Base-by-base conservation (phyloP, 345 rosid species). In the Pseudoturritis turrita region DNA sequence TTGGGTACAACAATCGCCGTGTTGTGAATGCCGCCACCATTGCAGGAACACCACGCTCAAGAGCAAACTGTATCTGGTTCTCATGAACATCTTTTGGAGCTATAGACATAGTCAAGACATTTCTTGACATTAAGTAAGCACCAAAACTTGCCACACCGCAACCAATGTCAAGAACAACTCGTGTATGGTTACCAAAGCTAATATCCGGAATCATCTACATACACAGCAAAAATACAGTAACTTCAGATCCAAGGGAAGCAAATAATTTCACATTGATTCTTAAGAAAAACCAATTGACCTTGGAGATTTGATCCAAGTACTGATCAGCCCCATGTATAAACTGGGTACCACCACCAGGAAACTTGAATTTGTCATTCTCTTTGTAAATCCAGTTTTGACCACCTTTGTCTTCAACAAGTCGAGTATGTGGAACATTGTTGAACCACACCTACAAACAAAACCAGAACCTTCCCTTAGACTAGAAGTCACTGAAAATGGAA, bases 71-170 rank as follows among this genome's bases (percentile, higher is more conserved):
- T 74, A 95, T 95, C 80, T 95, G 99, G 68, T 95, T 95, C 77
- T 95, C 98, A 35, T 95, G 98, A 65, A 95, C 98, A 82, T 95
- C 99, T 79, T 95, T 95, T n/a, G 96, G 99, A 77, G 99, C 99
- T 45, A 95, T 29, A 29, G 99, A 92, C 96, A 89, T 62, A 41
- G 96, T 86, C 75, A 92, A 10, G 18, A 86, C 99, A 82, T 92
- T 80, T 46, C 87, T 79, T 25, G 91, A 84, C 33, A 95, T 70
- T 73, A 92, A 80, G 76, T 95, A 95, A 52, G 99, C 99, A 72
- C 99, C 98, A 81, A 95, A 95, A 86, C 99, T 95, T 44, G 99
- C 98, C 75, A 91, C 98, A 37, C 99, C 98, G 50, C 99, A 95
- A 71, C 99, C 98, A 65, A 88, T 87, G 66, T 95, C 99, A 78